Base-by-base conservation (phyloP, 140 eudicot species). In the Stevia rebaudiana region DNA sequence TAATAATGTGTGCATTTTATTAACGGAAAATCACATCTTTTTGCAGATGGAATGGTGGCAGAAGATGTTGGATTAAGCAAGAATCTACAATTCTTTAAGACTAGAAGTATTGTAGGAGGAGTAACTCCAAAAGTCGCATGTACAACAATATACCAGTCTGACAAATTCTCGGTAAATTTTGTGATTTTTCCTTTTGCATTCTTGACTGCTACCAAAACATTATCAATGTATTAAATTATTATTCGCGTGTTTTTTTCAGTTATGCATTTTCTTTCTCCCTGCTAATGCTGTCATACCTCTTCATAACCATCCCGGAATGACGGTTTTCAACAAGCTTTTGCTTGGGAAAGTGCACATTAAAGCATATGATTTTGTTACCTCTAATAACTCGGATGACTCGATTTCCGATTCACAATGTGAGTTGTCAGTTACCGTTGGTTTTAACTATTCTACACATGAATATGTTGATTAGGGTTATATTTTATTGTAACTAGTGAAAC, bases 261-360 rank as follows among this genome's bases (percentile, higher is more conserved):
- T 90, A 65, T 69, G 81, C 40, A 78, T 91, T 21, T 87, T 91
- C 83, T 85, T 82, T 61, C 78, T 91, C 31, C 92, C 95, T 33
- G 79, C 85, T 47, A 79, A 67, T 42, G 87, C 81, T 46, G 92
- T 85, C 39, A 87, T 91, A 52, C 98, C 98, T 47, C 86, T 91
- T 58, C 98, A 91, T 74, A 87, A 91, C 54, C 98, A 91, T 77
- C 98, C 98, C 0, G 89, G 79, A 37, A 91, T 91, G 98, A 91
- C 98, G 0, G 96, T 91, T 55, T 87, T 91, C 67, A 83, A 64
- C 91, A 91, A 87, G 78, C 92, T 91, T 65, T 71, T 91, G n/a
- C 46, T 77, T 35, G 98, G 98, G 25, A 76, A 81, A 18, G 83
- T 91, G 85, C 98, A 91, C 73, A 74, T 83, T 35, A 91, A 87